These are phyloP conservation scores for Chlorella ohadii DNA, from an alignment of 139 green algal genomes.

Conservation along the genomic window DNA sequence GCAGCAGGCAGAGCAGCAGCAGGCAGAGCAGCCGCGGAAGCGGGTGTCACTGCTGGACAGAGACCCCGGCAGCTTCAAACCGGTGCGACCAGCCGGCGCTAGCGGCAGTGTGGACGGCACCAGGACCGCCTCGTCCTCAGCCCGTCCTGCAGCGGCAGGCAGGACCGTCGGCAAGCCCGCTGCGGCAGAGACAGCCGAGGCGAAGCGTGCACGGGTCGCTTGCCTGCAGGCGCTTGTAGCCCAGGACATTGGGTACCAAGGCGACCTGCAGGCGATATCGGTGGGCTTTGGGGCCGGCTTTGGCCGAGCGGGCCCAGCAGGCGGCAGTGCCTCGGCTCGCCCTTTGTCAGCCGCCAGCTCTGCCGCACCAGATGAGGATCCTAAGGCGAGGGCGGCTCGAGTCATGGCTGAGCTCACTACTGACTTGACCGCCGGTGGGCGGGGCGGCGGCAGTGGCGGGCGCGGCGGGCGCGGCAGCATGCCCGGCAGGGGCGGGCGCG, in stretches of 20 bases:
- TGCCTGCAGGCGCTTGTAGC: too few relatives aligned
- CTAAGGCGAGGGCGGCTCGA: neutral
- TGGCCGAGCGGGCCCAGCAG: too few relatives aligned
- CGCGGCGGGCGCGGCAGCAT: neutral
- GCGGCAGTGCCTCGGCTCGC: neutral
- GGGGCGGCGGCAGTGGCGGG: neutral
- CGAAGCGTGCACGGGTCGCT: neutral
- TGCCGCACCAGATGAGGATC: neutral
- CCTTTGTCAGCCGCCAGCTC: neutral
- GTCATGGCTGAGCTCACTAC: neutral
- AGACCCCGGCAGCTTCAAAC: slow-evolving; percentile 10
- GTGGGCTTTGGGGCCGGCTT: too few relatives aligned
- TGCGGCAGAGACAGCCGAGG: neutral
- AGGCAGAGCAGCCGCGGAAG: neutral
- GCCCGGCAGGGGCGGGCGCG: neutral
- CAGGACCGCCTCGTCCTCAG: neutral
- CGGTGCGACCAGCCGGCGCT: neutral
- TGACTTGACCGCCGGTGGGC: neutral
- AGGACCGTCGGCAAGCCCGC: neutral
- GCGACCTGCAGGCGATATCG: too few relatives aligned
- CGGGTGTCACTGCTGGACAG: slow-evolving; percentile 2
- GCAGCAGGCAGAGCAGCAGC: neutral
- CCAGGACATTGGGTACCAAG: too few relatives aligned
- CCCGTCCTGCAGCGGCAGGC: neutral
- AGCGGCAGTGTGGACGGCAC: neutral